Percentiles rank a stretch among this genome's conserved stretches.
phyloP scores from a whole-genome alignment of 371 early-diverging fungal genomes.

The Mortierella sp. region DNA sequence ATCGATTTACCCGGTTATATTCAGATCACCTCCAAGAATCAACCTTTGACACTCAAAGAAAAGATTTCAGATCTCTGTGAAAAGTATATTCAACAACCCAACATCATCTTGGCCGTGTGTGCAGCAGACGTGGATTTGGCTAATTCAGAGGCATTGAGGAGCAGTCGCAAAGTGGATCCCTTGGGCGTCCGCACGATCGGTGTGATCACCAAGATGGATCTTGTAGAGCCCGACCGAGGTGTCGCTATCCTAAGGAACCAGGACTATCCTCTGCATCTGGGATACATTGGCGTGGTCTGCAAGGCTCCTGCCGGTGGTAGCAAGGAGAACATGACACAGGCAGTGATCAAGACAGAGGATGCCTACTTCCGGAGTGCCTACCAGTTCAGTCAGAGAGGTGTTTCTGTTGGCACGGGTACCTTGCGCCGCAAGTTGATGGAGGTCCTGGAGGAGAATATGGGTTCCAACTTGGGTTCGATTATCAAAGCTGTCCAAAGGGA shows the following conservation, averaged over 20 bases:
- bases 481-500: conserved; percentile 91
- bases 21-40: conserved; percentile 93
- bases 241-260: conserved; percentile 88
- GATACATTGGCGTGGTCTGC: conserved; percentile 99
- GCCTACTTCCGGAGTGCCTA: conserved; percentile 72
- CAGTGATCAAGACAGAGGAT: conserved; percentile 77
- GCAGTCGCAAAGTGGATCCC: conserved; percentile 95
- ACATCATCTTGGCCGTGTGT: conserved; percentile 98
- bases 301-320: conserved; percentile 62
- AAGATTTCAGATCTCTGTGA: conserved; percentile 95
- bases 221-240: conserved; percentile 89
- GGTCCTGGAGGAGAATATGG: conserved; percentile 94
- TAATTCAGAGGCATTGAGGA: conserved; percentile 97
- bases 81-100: conserved; percentile 91
- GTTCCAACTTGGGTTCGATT: conserved; percentile 80
- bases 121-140: conserved; percentile 99
- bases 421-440: conserved; percentile 86
- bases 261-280: conserved; percentile 93
- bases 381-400: conserved; percentile 70
- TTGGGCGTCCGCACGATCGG: conserved; percentile 96
- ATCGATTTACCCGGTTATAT: conserved; percentile 99
- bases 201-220: conserved; percentile 99
- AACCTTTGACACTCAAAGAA: conserved; percentile 92
- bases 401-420: conserved; percentile 86
- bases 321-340: conserved; percentile 66